Base-by-base conservation (phyloP, 2,329 filamentous ascomycete species). In the Truncatella angustata region DNA sequence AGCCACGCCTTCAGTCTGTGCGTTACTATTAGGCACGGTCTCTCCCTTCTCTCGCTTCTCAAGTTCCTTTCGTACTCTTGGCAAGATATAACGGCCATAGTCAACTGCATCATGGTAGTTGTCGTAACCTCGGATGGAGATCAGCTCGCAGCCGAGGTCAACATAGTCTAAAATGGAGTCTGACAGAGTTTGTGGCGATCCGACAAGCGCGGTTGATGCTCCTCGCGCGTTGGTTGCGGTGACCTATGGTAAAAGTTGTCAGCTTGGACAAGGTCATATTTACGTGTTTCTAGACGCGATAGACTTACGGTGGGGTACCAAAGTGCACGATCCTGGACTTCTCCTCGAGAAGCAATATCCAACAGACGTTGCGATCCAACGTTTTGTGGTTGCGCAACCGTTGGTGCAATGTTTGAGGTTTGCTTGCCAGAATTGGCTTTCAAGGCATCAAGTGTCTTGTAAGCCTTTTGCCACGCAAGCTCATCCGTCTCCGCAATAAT, bases 11-110 rank as follows among this genome's bases (percentile, higher is more conserved):
- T 36, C 37, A 14, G 30, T 28, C 30, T 21, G 4, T 24, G 39
- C 16, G 16, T 21, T 21, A 4, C 18, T 9, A 9, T 21, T 14
- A 16, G 21, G 20, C 4, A 6, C 18, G 10, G 14, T 39, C 34
- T 21, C 30, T 72, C 60, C 91, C 88, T 32, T 86, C 78, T 1
- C 87, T 86, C 24, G 85, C 83, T 24, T 90, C 79, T 67, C 84
- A 89, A 2, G 87, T 87, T 10, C 73, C 20, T 62, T 68, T 1
- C 78, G 68, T 1, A 84, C 79, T 14, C 57, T 64, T 0, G 81
- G 81, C 54, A 84, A 58, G 2, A 85, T 70, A 58, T 78, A 78
- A 0, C 80, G 72, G 1, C 81, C 81, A 59, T 84, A 84, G 57
- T 84, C 80, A 49, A 84, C 74, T 0, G 77, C 77, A 62, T 84